These are phyloP conservation scores for Truncatella angustata DNA, from an alignment of 2,329 filamentous ascomycete species.

Conservation along the genomic window DNA sequence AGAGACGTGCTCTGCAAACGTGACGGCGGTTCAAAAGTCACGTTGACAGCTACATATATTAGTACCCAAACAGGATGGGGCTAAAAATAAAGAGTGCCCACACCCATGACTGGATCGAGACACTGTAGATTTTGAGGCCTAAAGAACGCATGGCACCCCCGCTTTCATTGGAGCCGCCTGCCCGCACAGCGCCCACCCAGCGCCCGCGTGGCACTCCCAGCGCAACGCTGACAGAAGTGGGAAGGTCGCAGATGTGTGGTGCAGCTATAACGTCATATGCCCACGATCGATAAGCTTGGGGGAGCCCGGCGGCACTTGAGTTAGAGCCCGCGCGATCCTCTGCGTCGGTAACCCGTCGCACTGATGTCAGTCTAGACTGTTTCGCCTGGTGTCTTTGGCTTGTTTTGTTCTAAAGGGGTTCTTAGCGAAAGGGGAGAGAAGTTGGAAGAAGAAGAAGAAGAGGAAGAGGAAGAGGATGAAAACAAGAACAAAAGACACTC, in stretches of 20 bases:
- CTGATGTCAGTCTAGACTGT: constrained; percentile 2
- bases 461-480: not conserved
- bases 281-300: not conserved
- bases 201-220: too few species aligned
- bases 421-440: not conserved
- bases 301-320: constrained; percentile 2
- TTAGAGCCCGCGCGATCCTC: constrained; percentile 5
- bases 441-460: not conserved
- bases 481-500: not conserved
- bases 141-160: not conserved
- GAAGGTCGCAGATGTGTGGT: not conserved
- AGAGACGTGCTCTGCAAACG: too few species aligned
- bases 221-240: too few species aligned
- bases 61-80: too few species aligned
- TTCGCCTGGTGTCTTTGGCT: not conserved
- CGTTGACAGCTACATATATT: too few species aligned
- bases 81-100: too few species aligned
- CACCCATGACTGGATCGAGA: too few species aligned
- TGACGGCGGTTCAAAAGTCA: too few species aligned
- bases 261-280: constrained; percentile 2
- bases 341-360: not conserved
- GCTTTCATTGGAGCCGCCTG: too few species aligned
- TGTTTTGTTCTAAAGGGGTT: not conserved
- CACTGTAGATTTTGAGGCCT: too few species aligned
- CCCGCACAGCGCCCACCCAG: too few species aligned